Percentiles rank a stretch among this genome's conserved stretches.
phyloP scores from a whole-genome alignment of 1,284 basidiomycete genomes.

The Mrakiaceae sp. region DNA sequence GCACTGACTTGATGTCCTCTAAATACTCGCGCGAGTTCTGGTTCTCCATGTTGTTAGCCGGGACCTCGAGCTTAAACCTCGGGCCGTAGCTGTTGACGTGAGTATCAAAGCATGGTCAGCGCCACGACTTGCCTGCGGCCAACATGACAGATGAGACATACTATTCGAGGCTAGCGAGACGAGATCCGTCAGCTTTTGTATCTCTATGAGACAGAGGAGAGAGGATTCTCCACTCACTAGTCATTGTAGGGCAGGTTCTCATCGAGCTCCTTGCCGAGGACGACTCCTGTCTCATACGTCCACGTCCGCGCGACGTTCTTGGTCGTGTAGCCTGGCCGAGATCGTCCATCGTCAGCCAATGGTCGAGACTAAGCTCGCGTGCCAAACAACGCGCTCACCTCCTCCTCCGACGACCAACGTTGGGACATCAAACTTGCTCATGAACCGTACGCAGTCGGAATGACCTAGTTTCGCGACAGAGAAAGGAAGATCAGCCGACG shows the following conservation, averaged over 20 bases:
- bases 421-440: slow-evolving; percentile 74
- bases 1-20: slow-evolving; percentile 59
- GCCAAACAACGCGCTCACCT: slow-evolving; percentile 27
- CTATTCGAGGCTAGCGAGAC: slow-evolving; percentile 2
- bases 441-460: slow-evolving; percentile 77
- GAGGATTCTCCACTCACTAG: slow-evolving; percentile 40
- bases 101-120: background rate
- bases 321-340: slow-evolving; percentile 52
- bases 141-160: background rate
- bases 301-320: slow-evolving; percentile 84
- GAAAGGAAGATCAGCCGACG: background rate
- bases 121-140: background rate
- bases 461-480: slow-evolving; percentile 42
- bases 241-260: slow-evolving; percentile 85
- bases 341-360: too few species aligned
- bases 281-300: slow-evolving; percentile 94
- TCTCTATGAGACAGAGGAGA: background rate
- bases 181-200: background rate
- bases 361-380: too few species aligned
- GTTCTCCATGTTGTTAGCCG: slow-evolving; percentile 88
- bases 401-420: slow-evolving; percentile 89
- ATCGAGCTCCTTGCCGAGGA: slow-evolving; percentile 75
- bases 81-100: slow-evolving; percentile 94
- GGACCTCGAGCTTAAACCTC: slow-evolving; percentile 83
- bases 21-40: slow-evolving; percentile 76